Base-by-base conservation (phyloP, 108 stramenopile species). In the Schizochytrium sp. region DNA sequence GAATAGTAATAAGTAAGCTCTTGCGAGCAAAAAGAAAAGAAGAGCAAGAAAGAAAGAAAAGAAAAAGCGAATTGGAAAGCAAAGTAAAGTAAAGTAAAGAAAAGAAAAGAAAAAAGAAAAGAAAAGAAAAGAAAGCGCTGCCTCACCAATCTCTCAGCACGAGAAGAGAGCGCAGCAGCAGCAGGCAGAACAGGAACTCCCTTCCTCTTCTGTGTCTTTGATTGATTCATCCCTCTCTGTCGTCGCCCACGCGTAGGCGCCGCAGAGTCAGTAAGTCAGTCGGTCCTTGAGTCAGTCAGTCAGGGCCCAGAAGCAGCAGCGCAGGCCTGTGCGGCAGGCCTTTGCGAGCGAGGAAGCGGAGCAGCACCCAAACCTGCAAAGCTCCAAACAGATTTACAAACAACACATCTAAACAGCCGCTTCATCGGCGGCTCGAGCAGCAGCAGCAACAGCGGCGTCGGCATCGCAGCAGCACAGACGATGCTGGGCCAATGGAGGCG, bases 401-500 rank as follows among this genome's bases (percentile, higher is more conserved):
- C 28, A 28, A 28, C 28, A 28, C 28, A 28, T 28, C 28, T 28
- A 28, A 28, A 28, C 28, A 28, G 28, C 28, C 28, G 28, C 28
- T 28, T 28, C 28, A 28, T 28, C 28, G 28, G 28, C 28, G 28
- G 28, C 28, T 38, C 61, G 61, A 4, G 64, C 64, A 44, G 12
- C 12, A 3, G 64, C 64, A 15, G 64, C 61, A 42, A 19, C 12
- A 15, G 0, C 42, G 7, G 64, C 7, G 15, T 8, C 7, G 28
- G 64, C 40, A 38, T 8, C 15, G 44, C 42, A 12, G 64, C 64
- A 44, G 44, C 10, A 38, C 64, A 69, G 12, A 28, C 28, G 64
- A 69, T 69, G 64, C 64, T 69, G 64, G 64, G 64, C 12, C 40
- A 38, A 7, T 69, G 64, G 64, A 38, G 28, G 2, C 64, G 64